These are phyloP conservation scores for Hymenoscyphus albidus DNA, from an alignment of 2,329 filamentous ascomycete species.

Conservation along the genomic window DNA sequence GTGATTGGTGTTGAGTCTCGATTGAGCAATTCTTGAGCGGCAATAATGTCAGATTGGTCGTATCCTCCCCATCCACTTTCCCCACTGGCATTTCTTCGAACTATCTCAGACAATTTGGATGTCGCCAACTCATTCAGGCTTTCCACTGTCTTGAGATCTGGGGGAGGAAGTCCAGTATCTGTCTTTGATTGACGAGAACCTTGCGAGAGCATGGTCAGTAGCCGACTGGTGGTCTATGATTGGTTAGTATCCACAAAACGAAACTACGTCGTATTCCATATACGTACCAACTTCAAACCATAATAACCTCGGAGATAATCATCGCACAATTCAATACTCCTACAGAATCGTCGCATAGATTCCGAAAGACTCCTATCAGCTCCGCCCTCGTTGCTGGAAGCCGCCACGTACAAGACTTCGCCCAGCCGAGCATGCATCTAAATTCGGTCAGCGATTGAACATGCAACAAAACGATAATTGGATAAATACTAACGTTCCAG, in stretches of 20 bases:
- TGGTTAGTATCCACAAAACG: slow-evolving; percentile 19
- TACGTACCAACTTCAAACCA: slow-evolving; percentile 72
- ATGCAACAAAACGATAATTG: background rate
- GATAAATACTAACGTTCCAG: slow-evolving; percentile 71
- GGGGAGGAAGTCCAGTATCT: slow-evolving; percentile 47
- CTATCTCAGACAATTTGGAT: slow-evolving; percentile 71
- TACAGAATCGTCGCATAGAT: slow-evolving; percentile 38
- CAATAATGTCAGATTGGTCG: slow-evolving; percentile 65
- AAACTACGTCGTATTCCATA: background rate
- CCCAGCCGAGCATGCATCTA: slow-evolving; percentile 84
- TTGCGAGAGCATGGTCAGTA: slow-evolving; percentile 41
- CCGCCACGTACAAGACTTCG: slow-evolving; percentile 74
- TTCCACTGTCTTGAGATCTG: slow-evolving; percentile 56
- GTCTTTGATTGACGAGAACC: slow-evolving; percentile 44
- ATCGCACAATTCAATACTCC: slow-evolving; percentile 90
- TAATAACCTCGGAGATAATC: slow-evolving; percentile 91
- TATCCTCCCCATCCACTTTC: slow-evolving; percentile 71
- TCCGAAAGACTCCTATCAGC: slow-evolving; percentile 58
- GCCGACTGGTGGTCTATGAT: slow-evolving; percentile 33
- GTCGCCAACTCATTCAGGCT: slow-evolving; percentile 70
- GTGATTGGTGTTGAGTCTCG: slow-evolving; percentile 28
- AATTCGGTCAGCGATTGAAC: slow-evolving; percentile 15
- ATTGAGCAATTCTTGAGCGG: slow-evolving; percentile 54
- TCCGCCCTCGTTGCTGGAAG: slow-evolving; percentile 41
- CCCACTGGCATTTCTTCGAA: slow-evolving; percentile 56